Conservation (phyloP, 768 basidiomycete species). For the Mycena galopus region DNA sequence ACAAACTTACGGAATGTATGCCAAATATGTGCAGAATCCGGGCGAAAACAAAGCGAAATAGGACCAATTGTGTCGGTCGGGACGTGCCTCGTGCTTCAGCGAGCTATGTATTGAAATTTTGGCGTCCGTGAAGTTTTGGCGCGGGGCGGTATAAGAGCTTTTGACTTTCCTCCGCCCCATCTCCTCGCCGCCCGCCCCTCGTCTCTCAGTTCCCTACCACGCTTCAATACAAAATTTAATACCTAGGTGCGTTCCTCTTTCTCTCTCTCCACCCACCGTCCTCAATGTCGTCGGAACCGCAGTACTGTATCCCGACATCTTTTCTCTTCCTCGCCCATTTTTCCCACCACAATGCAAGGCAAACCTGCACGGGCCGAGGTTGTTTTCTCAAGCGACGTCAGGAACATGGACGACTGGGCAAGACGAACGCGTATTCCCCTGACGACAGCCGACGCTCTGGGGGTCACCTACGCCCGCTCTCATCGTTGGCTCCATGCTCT, state of each 20-base stretch:
- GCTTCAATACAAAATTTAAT: conserved; percentile 7
- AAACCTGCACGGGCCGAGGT: conserved; percentile 64
- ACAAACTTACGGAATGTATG: conserved; percentile 1
- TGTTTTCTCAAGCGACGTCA: conserved; percentile 84
- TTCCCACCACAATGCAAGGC: conserved; percentile 45
- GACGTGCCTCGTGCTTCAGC: neutral
- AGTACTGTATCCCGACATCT: conserved; percentile 38
- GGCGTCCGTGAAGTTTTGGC: neutral
- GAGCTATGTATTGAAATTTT: neutral
- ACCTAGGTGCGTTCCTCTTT: conserved; percentile 8
- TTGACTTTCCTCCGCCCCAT: neutral
- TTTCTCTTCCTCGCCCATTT: conserved; percentile 3
- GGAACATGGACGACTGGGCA: conserved; percentile 88
- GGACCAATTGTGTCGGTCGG: neutral
- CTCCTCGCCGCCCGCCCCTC: neutral
- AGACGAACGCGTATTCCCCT: conserved; percentile 83
- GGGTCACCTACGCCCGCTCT: conserved; percentile 83
- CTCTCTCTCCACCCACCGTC: neutral
- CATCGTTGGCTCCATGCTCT: conserved; percentile 81
- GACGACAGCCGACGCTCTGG: conserved; percentile 86
- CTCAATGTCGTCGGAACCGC: conserved; percentile 5
- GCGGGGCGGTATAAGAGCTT: conserved; percentile 7
- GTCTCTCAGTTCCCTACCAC: neutral
- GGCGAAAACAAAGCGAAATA: neutral
- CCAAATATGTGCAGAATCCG: neutral